These are phyloP conservation scores for Exophiala sp. DNA, from an alignment of 2,329 filamentous ascomycete species.

Conservation along the genomic window DNA sequence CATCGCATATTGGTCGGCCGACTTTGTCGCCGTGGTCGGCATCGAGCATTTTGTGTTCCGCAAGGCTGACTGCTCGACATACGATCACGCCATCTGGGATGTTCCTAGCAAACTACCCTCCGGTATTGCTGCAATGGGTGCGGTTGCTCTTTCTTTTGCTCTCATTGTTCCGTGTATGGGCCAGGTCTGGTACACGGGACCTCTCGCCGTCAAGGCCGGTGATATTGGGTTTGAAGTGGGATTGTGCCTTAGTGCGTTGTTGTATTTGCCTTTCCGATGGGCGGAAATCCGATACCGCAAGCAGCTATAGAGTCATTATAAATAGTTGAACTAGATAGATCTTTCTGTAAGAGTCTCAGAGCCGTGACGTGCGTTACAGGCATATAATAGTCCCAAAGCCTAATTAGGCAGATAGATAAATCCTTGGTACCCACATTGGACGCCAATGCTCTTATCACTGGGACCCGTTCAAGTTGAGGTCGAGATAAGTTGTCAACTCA, in stretches of 20 bases:
- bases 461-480: no score
- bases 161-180: constrained; percentile 62
- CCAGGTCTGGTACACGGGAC: constrained; percentile 63
- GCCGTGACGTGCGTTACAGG: no score
- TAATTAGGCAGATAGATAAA: no score
- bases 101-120: constrained; percentile 53
- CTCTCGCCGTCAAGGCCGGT: constrained; percentile 52
- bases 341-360: no score
- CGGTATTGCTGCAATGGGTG: constrained; percentile 54
- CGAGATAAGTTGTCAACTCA: no score
- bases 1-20: constrained; percentile 22
- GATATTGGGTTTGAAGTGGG: constrained; percentile 30
- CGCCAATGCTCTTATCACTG: no score
- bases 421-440: no score
- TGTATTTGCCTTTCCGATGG: constrained; percentile 1
- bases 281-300: background rate
- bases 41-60: constrained; percentile 59
- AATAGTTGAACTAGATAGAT: no score
- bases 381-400: no score
- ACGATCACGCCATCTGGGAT: constrained; percentile 59
- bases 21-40: constrained; percentile 23
- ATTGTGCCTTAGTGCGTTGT: background rate
- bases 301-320: no score
- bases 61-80: constrained; percentile 41
- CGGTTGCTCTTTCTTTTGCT: constrained; percentile 59